Evolutionary conservation across 768 basidiomycete species (phyloP).

Genomic region (Hericium erinaceus): DNA sequence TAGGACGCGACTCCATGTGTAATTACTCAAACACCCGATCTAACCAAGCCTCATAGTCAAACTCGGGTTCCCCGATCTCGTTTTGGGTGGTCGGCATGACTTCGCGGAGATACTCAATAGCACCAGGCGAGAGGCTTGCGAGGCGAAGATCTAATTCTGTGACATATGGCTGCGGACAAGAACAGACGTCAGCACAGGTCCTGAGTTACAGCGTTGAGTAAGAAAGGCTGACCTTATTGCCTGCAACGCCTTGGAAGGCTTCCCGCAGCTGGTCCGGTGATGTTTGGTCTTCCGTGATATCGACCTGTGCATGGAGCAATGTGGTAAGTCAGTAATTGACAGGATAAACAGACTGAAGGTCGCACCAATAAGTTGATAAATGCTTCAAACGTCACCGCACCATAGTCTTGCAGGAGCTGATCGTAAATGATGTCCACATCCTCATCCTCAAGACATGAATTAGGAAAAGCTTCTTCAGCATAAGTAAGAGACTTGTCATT

Average conservation of each 20-base stretch:
- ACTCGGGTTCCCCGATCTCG: conserved; percentile 54
- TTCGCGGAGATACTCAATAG: conserved; percentile 75
- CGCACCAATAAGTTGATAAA: conserved; percentile 88
- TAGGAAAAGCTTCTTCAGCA: not conserved
- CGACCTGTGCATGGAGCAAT: conserved; percentile 47
- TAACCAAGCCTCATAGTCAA: conserved; percentile 78
- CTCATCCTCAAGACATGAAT: conserved; percentile 47
- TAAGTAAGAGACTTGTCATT: not conserved
- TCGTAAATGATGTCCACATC: conserved; percentile 81
- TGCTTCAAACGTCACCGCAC: conserved; percentile 86
- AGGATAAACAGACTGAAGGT: not conserved
- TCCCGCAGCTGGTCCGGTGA: conserved; percentile 87
- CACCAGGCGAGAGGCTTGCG: conserved; percentile 65
- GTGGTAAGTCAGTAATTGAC: not conserved
- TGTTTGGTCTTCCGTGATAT: conserved; percentile 93
- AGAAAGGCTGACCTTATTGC: conserved; percentile 59
- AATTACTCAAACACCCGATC: conserved; percentile 62
- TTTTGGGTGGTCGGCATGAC: conserved; percentile 59
- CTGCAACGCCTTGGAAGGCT: conserved; percentile 87
- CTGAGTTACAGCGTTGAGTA: too few species aligned
- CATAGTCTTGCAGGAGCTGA: conserved; percentile 71
- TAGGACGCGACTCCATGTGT: too few species aligned
- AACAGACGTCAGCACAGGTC: not conserved
- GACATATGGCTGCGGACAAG: conserved; percentile 62
- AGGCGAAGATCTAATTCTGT: conserved; percentile 88